phyloP scores from a whole-genome alignment of 1,139 yeast species.

The Wickerhamomyces sp. region DNA sequence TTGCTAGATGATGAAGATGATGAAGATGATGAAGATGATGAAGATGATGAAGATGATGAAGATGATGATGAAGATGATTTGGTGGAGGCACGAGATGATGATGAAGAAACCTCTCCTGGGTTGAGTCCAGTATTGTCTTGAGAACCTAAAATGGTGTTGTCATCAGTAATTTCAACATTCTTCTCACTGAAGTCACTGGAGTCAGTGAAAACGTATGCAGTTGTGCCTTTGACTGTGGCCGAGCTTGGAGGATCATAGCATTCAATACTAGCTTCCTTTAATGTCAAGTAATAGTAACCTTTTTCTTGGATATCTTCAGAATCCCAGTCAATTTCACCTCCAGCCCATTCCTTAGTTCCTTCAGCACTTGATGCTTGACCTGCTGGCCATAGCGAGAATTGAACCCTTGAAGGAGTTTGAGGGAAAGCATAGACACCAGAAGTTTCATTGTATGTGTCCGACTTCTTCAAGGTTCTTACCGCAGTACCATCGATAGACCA shows the following conservation, averaged over 20 bases:
- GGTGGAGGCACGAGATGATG: slow-evolving; percentile 12
- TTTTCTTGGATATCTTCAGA: slow-evolving; percentile 63
- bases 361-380: slow-evolving; percentile 54
- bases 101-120: slow-evolving; percentile 34
- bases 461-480: slow-evolving; percentile 62
- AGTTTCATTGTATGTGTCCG: slow-evolving; percentile 68
- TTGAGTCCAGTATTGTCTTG: slow-evolving; percentile 62
- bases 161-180: slow-evolving; percentile 55
- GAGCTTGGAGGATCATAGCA: slow-evolving; percentile 68
- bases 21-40: slow-evolving; percentile 18
- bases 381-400: slow-evolving; percentile 91
- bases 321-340: slow-evolving; percentile 84
- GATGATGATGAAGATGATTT: slow-evolving; percentile 16
- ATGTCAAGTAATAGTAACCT: slow-evolving; percentile 72
- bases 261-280: slow-evolving; percentile 55
- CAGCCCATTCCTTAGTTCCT: slow-evolving; percentile 94
- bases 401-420: slow-evolving; percentile 85
- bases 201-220: slow-evolving; percentile 55
- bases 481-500: slow-evolving; percentile 74
- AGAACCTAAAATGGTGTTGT: slow-evolving; percentile 54
- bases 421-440: slow-evolving; percentile 60
- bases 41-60: slow-evolving; percentile 14
- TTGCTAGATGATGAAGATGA: slow-evolving; percentile 15
- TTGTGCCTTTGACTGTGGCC: slow-evolving; percentile 40
- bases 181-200: slow-evolving; percentile 39